A percentile compares a stretch with the other conserved stretches of the same genome.
Evolutionary conservation across 2,329 filamentous ascomycete species (phyloP).

Genomic region (Ciborinia camelliae): DNA sequence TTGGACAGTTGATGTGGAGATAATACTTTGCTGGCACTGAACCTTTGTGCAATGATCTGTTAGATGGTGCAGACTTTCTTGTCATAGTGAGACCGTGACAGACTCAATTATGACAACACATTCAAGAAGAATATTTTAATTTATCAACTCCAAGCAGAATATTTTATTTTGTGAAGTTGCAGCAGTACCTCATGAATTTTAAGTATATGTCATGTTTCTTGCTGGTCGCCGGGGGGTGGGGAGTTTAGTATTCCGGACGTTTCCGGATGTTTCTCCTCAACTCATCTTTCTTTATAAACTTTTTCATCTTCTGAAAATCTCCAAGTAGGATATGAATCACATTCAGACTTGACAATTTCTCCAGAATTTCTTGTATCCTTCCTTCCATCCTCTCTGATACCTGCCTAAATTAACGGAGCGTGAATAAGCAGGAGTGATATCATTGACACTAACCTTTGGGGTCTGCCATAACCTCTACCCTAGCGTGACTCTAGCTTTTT

Average conservation of each 20-base stretch:
- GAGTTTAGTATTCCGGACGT: not conserved
- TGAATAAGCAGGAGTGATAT: not conserved
- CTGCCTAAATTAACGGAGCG: not conserved
- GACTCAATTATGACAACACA: not conserved
- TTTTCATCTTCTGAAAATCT: not conserved
- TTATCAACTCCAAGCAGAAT: not conserved
- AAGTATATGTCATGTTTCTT: not conserved
- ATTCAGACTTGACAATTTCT: not conserved
- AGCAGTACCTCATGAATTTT: not conserved
- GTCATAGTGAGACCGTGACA: not conserved
- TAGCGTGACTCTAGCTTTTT: conserved; percentile 1
- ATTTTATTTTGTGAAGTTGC: not conserved
- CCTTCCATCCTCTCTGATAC: not conserved
- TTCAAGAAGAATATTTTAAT: not conserved
- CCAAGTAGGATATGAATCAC: not conserved
- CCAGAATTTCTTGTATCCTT: too few species aligned
- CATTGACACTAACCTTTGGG: not conserved
- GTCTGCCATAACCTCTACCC: conserved; percentile 15
- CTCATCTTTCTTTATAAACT: not conserved
- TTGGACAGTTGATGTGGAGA: not conserved
- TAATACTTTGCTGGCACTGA: not conserved
- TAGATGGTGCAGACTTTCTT: not conserved
- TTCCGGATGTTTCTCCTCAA: not conserved
- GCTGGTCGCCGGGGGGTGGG: not conserved
- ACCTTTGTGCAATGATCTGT: not conserved